Evolutionary conservation across 2,329 filamentous ascomycete genomes (phyloP).

Genomic region (Thelonectria discophora): DNA sequence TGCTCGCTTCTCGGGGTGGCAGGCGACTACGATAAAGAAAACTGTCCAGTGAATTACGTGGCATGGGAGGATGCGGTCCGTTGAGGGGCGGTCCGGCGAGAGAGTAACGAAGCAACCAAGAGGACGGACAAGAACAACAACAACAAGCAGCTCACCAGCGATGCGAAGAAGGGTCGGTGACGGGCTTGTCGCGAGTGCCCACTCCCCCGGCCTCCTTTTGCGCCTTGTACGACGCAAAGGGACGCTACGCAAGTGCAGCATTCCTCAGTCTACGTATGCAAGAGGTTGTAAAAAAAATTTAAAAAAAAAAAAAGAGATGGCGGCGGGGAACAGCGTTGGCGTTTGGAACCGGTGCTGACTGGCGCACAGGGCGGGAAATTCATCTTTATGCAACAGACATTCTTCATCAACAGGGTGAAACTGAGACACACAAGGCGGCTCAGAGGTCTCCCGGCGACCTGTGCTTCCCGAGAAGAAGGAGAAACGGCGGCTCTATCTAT

Average conservation of each 20-base stretch:
- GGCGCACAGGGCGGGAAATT: conserved; percentile 33
- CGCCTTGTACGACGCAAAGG: neutral
- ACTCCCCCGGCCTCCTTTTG: neutral
- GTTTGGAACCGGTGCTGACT: conserved; percentile 24
- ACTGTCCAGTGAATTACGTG: too few species aligned
- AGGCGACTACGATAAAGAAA: conserved; percentile 7
- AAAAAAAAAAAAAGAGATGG: neutral
- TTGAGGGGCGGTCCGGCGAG: conserved; percentile 25
- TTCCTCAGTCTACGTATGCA: neutral
- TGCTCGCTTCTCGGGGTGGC: neutral
- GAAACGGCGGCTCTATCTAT: conserved; percentile 11
- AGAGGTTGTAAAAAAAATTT: too few species aligned
- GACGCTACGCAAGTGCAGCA: neutral
- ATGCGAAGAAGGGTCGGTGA: conserved; percentile 1
- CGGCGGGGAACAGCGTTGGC: conserved; percentile 17
- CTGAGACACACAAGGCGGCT: conserved; percentile 1
- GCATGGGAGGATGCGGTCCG: conserved; percentile 25
- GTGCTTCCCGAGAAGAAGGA: conserved; percentile 10
- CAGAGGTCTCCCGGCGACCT: conserved; percentile 16
- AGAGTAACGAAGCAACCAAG: neutral
- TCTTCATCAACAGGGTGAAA: conserved; percentile 1
- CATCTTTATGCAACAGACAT: conserved; percentile 24
- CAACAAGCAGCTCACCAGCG: neutral
- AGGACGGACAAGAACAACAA: too few species aligned
- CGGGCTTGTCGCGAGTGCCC: neutral